Evolutionary conservation across 345 rosid species (phyloP), one percentile per base, ranked within the genome.

Genomic region (Microthlaspi erraticum): DNA sequence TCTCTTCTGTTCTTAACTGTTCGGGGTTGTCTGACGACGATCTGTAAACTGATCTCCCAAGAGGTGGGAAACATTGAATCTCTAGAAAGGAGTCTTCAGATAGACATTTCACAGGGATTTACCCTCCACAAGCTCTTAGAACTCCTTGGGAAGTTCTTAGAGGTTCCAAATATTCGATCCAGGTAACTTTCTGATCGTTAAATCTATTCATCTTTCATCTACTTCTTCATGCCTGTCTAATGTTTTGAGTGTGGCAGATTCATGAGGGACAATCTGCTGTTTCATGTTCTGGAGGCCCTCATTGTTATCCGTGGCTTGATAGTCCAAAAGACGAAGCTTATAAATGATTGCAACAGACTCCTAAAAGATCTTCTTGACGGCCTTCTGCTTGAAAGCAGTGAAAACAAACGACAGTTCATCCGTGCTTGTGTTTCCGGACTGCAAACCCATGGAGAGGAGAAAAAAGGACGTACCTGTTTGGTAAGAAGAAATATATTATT

Each of bases 321-420:
- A 77, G 97, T 94, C 64, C 99, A 94, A 83, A 94, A 94, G 90
- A 94, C 99, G 42, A 94, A 94, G 82, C 78, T 94, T 74, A 94
- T 94, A 55, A 89, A 88, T 80, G 99, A 94, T 77, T 91, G 99
- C 82, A 86, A 89, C 81, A 85, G 85, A 49, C 93, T 89, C 77
- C 84, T 94, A 19, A 91, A 85, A 64, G 99, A 94, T 81, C 96
- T 91, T 70, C 78, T 94, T 23, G 97, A 94, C 59, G 86, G 97
- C 75, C 98, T 94, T 79, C 84, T 94, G 72, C 89, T 94, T 72
- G 99, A 94, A 84, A 94, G 95, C 79, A 85, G 93, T 78, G 98
- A 91, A 81, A 94, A 94, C 73, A 91, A 88, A 79, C 81, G 88
- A 33, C 98, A 94, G 43, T 94, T 94, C 62, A 88, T 94, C 79